Base-by-base conservation (phyloP, 345 rosid genomes). In the Boechera divaricarpa region DNA sequence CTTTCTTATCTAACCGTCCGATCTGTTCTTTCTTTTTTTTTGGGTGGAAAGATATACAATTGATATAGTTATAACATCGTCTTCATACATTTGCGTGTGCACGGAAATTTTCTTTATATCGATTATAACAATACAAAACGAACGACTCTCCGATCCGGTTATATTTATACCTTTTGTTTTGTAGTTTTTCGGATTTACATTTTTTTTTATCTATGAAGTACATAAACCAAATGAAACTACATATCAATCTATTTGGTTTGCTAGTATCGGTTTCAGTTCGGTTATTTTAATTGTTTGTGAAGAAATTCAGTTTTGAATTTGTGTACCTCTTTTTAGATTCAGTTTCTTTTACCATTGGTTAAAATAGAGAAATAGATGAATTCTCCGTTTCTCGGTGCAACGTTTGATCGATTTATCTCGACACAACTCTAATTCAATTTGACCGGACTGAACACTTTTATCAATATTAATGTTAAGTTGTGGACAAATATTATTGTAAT, bases 1-100 rank as follows among this genome's bases (percentile, higher is more conserved):
- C 64, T 64, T 74, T 57, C 63, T 24, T 74, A 64, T 54, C 77
- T 24, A 21, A 74, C 71, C 77, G 71, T 74, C 47, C 77, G 64
- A 64, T 74, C 36, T 6, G 24, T 6, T 2, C 0, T 8, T 24
- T 13, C 47, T 13, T 21, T 33, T 12, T 12, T 8, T 31, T 56
- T 18, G 16, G 3, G 21, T 47, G 3, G 28, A 10, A 21, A 6
- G 5, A 7, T 10, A 49, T 35, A 1, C 21, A 31, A 1, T 33
- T n/a, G 41, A 10, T 28, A 5, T 10, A 10, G 16, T 7, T 7
- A 49, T 3, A 18, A 18, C 4, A 53, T 26, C 33, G n/a, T 54
- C 44, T 5, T 10, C 18, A 5, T 51, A 18, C 1, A 48, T 49
- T 7, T 0, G 26, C 54, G 7, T 33, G 12, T 10, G 31, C 31